Conservation (phyloP, 2,329 filamentous ascomycete genomes). For the Fusarium zealandicum region DNA sequence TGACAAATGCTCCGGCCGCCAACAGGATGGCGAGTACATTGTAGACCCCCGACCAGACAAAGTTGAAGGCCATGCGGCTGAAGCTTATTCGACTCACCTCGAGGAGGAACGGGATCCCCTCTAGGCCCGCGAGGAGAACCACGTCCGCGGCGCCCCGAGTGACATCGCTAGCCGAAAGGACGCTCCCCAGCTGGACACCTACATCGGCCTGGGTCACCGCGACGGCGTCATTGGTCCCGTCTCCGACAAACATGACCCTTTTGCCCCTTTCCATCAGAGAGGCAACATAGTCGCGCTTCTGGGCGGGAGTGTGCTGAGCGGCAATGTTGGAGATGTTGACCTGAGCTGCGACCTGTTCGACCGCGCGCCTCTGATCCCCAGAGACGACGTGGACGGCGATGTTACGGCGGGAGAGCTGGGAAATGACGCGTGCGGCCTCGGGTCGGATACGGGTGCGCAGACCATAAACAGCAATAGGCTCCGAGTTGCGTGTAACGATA, state of each 20-base stretch:
- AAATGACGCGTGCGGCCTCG: constrained; percentile 54
- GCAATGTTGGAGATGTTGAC: constrained; percentile 50
- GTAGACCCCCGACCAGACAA: too few relatives aligned
- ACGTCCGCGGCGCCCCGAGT: constrained; percentile 64
- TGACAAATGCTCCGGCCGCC: constrained; percentile 64
- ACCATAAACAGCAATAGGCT: constrained; percentile 56
- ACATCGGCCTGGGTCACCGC: constrained; percentile 67
- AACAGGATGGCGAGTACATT: constrained; percentile 67
- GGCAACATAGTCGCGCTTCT: constrained; percentile 63
- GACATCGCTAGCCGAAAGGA: constrained; percentile 56
- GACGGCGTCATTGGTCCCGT: constrained; percentile 70
- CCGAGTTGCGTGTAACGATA: constrained; percentile 35
- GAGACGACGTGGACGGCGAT: too few relatives aligned
- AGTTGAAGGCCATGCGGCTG: constrained; percentile 64
- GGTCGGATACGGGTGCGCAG: constrained; percentile 49
- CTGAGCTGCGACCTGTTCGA: too few relatives aligned
- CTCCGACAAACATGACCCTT: constrained; percentile 64
- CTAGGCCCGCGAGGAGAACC: constrained; percentile 61
- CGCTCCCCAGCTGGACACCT: constrained; percentile 63
- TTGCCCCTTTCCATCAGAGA: constrained; percentile 44
- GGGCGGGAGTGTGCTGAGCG: constrained; percentile 56
- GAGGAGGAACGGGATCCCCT: constrained; percentile 59
- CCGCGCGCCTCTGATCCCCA: too few relatives aligned
- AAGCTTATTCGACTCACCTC: constrained; percentile 51
- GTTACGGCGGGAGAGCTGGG: too few relatives aligned